Base-by-base conservation (phyloP, 306 rosid genomes). In the Argentina anserina region DNA sequence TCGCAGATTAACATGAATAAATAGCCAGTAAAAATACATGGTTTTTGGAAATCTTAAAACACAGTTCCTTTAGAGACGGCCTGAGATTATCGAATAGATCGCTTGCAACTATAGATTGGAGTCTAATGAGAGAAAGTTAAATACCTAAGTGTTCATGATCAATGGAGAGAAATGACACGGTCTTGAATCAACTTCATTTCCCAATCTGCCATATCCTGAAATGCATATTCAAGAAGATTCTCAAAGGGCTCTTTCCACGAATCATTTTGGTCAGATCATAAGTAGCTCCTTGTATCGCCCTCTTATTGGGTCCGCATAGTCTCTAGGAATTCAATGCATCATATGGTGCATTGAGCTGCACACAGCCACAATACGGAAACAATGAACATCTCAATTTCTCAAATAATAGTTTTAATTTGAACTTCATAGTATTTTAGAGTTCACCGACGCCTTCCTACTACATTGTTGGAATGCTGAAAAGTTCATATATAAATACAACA, bases 211-310 rank as follows among this genome's bases (percentile, higher is more conserved):
- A 94, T 66, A 50, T 77, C 91, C 81, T 84, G 91, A 61, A 93
- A 91, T 25, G 97, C 97, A 77, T 81, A 7, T 61, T 91, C 96
- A 33, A 97, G 87, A 75, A 93, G 98, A 75, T 43, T 85, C 86
- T 91, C 94, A 74, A 93, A 89, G 37, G 98, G 92, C 81, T 93
- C 96, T 83, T 93, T 91, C 94, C 92, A 86, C 13, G 84, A 90
- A 76, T 94, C 88, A 65, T 86, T 85, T 91, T 94, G 45, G 89
- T 87, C 75, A 91, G 82, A 86, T 87, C 92, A 46, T 94, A 88
- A 5, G 97, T 94, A 23, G 97, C 92, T 77, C 86, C 92, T 0
- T 86, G 90, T 37, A 94, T 91, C 10, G 97, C 97, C 71, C 45
- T 80, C 86, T 80, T 91, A 79, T 82, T 91, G 31, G 98, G 98